Evolutionary conservation across 441 rosid genomes (phyloP).

Genomic region (Bocquillonia castaneifolia): DNA sequence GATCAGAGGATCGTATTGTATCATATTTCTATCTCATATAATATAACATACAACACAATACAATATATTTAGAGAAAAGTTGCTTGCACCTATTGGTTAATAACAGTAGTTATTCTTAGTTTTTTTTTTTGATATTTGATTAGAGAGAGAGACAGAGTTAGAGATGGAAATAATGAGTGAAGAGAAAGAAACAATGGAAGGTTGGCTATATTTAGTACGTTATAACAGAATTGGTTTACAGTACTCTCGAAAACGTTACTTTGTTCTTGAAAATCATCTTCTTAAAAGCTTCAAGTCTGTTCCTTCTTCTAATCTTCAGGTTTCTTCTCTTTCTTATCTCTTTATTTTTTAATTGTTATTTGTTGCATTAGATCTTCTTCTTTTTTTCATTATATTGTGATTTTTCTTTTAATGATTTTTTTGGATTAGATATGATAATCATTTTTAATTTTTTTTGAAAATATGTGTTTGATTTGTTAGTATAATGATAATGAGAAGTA

Average conservation of each 20-base stretch:
- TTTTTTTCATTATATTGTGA: no score
- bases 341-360: background rate
- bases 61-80: background rate
- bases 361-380: background rate
- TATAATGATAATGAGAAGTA: background rate
- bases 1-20: conserved; percentile 20
- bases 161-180: conserved; percentile 28
- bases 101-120: background rate
- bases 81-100: background rate
- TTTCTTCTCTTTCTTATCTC: conserved; percentile 16
- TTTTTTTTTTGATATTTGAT: no score
- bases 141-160: no score
- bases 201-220: conserved; percentile 80
- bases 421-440: no score
- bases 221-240: conserved; percentile 75
- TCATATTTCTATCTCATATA: no score
- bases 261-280: conserved; percentile 64
- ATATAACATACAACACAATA: no score
- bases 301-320: conserved; percentile 56
- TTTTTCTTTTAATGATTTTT: no score
- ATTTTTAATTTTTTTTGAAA: no score
- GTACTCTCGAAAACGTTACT: conserved; percentile 82
- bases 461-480: no score
- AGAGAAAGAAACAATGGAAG: conserved; percentile 60
- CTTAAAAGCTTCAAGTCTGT: conserved; percentile 74